Percentiles rank a stretch among this genome's conserved stretches.
phyloP scores from a whole-genome alignment of 1,284 basidiomycete genomes.

The Chiua sp. region DNA sequence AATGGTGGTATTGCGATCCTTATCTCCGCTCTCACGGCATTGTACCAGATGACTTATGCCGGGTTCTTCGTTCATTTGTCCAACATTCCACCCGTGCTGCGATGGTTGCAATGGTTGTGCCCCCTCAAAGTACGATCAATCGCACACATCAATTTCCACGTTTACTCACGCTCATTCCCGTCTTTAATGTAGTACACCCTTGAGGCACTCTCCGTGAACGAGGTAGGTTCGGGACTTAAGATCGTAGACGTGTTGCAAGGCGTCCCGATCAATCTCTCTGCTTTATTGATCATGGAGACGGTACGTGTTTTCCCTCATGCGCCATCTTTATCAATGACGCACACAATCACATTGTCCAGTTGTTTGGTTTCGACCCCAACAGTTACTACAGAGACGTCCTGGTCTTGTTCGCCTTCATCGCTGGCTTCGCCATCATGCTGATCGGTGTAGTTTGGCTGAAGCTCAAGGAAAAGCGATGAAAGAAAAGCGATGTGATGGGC shows the following conservation, averaged over 20 bases:
- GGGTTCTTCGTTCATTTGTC: slow-evolving; percentile 86
- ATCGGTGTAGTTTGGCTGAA: slow-evolving; percentile 76
- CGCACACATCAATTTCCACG: no score
- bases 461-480: slow-evolving; percentile 71
- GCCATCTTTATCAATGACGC: neutral
- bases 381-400: slow-evolving; percentile 89
- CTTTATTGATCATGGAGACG: slow-evolving; percentile 81
- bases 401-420: slow-evolving; percentile 84
- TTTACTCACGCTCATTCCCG: slow-evolving; percentile 41
- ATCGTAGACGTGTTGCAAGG: slow-evolving; percentile 82
- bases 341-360: slow-evolving; percentile 37
- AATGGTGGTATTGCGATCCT: slow-evolving; percentile 92
- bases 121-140: slow-evolving; percentile 51
- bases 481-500: no score
- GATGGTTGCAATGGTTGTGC: slow-evolving; percentile 86
- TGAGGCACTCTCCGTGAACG: slow-evolving; percentile 88
- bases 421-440: slow-evolving; percentile 72
- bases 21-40: slow-evolving; percentile 72
- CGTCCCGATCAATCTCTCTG: slow-evolving; percentile 81
- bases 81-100: slow-evolving; percentile 80
- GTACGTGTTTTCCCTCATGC: slow-evolving; percentile 45
- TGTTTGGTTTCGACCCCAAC: slow-evolving; percentile 81
- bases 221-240: slow-evolving; percentile 84
- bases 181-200: slow-evolving; percentile 66
- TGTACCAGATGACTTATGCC: slow-evolving; percentile 87